A percentile compares a stretch with the other conserved stretches of the same genome.
Conservation (phyloP, 108 stramenopile genomes). For the Nitzschia sp. region DNA sequence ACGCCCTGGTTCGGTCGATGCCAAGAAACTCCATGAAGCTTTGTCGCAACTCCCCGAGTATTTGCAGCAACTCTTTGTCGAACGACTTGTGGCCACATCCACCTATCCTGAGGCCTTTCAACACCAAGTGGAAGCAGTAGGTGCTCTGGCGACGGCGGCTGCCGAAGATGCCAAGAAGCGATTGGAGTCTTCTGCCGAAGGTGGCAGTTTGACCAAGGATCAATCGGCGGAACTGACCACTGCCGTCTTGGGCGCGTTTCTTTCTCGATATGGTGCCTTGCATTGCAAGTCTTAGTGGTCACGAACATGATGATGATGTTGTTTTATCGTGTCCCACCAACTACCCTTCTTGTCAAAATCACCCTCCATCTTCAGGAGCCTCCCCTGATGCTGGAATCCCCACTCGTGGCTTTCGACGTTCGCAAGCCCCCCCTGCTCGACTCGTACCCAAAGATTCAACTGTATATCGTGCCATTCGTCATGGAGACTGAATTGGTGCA, state of each 20-base stretch:
- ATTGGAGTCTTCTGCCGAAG: neutral
- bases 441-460: no score
- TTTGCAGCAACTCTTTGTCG: constrained; percentile 61
- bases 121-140: neutral
- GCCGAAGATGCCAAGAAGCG: neutral
- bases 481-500: no score
- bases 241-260: neutral
- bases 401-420: no score
- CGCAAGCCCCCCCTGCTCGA: no score
- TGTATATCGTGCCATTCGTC: no score
- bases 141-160: neutral
- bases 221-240: neutral
- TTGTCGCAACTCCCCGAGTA: constrained; percentile 51
- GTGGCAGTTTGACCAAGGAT: neutral
- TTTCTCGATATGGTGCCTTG: neutral
- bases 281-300: no score
- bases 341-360: no score
- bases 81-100: constrained; percentile 38
- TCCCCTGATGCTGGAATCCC: no score
- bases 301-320: no score
- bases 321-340: no score
- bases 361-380: no score
- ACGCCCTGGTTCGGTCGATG: neutral
- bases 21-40: constrained; percentile 50
- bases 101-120: neutral